Conservation (phyloP, 2,329 filamentous ascomycete species). For the Triangularia setosa region DNA sequence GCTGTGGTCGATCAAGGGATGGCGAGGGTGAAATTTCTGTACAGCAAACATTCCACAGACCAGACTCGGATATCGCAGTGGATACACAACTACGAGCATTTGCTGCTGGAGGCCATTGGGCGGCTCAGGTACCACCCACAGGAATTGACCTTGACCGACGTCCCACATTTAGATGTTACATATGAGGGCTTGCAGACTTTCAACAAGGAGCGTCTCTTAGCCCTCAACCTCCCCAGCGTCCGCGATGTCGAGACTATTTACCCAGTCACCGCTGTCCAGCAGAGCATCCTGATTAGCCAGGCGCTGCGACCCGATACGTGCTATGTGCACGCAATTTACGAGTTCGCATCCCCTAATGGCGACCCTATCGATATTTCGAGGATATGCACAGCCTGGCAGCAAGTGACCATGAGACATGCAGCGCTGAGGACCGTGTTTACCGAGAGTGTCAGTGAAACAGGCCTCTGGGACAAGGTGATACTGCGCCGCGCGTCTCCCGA, state of each 20-base stretch:
- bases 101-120: constrained; percentile 42
- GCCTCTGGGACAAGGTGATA: constrained; percentile 49
- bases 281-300: constrained; percentile 47
- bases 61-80: constrained; percentile 43
- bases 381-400: constrained; percentile 49
- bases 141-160: constrained; percentile 48
- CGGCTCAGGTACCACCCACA: constrained; percentile 40
- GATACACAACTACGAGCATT: constrained; percentile 45
- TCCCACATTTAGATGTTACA: constrained; percentile 45
- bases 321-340: constrained; percentile 45
- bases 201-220: constrained; percentile 39
- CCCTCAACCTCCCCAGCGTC: constrained; percentile 39
- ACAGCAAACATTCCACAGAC: constrained; percentile 40
- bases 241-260: constrained; percentile 47
- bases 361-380: constrained; percentile 39
- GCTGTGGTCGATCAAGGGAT: constrained; percentile 44
- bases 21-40: constrained; percentile 44
- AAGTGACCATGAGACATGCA: constrained; percentile 42
- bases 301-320: constrained; percentile 39
- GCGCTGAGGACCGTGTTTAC: constrained; percentile 50
- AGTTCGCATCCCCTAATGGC: constrained; percentile 39
- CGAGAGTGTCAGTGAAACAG: constrained; percentile 46
- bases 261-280: constrained; percentile 46
- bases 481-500: constrained; percentile 44
- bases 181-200: constrained; percentile 45